A percentile compares a stretch with the other conserved stretches of the same genome.
Evolutionary conservation across 2,329 filamentous ascomycete species (phyloP).

Genomic region (Pseudocercospora fijiensis): DNA sequence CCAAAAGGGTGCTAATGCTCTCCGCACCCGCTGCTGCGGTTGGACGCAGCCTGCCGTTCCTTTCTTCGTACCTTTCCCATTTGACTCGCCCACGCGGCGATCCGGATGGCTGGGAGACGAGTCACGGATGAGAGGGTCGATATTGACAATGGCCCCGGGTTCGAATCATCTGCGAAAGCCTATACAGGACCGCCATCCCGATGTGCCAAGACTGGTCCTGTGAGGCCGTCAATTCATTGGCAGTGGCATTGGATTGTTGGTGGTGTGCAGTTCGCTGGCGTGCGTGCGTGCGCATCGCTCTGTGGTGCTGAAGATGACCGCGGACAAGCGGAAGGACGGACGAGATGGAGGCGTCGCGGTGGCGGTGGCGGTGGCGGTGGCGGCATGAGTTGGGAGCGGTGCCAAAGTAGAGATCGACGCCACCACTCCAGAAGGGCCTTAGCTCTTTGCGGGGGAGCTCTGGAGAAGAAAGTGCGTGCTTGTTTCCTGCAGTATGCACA

Average conservation of each 20-base stretch:
- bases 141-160: not conserved
- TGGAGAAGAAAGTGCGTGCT: conserved; percentile 11
- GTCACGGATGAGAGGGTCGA: not conserved
- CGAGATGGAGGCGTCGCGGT: not conserved
- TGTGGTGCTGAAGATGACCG: not conserved
- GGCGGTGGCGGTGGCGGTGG: too few relatives aligned
- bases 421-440: not conserved
- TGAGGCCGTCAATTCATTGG: not conserved
- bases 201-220: too few relatives aligned
- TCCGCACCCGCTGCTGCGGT: conserved; percentile 24
- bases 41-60: conserved; percentile 25
- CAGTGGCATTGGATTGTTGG: not conserved
- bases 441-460: conserved; percentile 22
- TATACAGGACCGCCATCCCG: not conserved
- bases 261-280: not conserved
- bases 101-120: conserved; percentile 20
- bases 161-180: not conserved
- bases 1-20: conserved; percentile 27
- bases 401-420: not conserved
- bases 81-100: conserved; percentile 18
- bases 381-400: conserved; percentile 1
- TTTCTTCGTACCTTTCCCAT: conserved; percentile 20
- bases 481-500: not conserved
- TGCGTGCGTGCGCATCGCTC: not conserved
- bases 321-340: not conserved